Evolutionary conservation across 2,329 filamentous ascomycete genomes (phyloP), one percentile per base, ranked within the genome.

Genomic region (Talaromyces islandicus): DNA sequence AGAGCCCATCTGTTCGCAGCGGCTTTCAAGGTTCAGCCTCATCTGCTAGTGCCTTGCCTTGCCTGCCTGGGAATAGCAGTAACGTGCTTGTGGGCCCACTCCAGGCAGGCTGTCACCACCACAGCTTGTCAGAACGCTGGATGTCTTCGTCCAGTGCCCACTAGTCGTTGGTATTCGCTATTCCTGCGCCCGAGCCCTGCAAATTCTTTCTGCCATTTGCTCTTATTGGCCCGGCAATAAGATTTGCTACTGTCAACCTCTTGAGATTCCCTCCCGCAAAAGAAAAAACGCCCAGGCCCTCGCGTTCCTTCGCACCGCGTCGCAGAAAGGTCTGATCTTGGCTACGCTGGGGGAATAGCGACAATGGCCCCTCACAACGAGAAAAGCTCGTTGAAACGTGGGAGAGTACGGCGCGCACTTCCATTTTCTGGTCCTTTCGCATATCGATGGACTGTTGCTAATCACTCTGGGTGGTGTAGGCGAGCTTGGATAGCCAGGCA

Each of bases 321-420:
- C 43, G 50, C 50, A 27, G 32, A 9, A 30, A 35, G 41, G 27
- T 43, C 25, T 29, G 24, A n/a, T 41, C 59, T 35, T 48, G 51
- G 35, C 54, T 30, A 48, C 53, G 56, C 43, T 21, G 50, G 14
- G 41, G 4, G 21, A 38, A 51, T 50, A 38, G 19, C 32, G 43
- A 58, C 21, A 57, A 77, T 77, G 75, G 68, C 70, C 50, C 86
- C 75, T 78, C 81, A 68, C 74, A 76, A 65, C 66, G 89, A 94
- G 77, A 90, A 90, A 80, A 92, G 88, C 80, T 88, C 90, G 78
- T 85, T 94, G 79, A 96, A 96, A 81, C 87, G 91, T 72, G 85
- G 80, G 67, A 84, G 88, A 75, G 91, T 94, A 81, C 72, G 84
- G 17, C 80, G 19, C 62, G 14, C 62, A 64, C 73, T 63, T 24